Percentiles rank a stretch among this genome's conserved stretches.
These are phyloP conservation scores for Scutellaria baicalensis DNA, from an alignment of 257 asterid genomes.

Conservation along the genomic window DNA sequence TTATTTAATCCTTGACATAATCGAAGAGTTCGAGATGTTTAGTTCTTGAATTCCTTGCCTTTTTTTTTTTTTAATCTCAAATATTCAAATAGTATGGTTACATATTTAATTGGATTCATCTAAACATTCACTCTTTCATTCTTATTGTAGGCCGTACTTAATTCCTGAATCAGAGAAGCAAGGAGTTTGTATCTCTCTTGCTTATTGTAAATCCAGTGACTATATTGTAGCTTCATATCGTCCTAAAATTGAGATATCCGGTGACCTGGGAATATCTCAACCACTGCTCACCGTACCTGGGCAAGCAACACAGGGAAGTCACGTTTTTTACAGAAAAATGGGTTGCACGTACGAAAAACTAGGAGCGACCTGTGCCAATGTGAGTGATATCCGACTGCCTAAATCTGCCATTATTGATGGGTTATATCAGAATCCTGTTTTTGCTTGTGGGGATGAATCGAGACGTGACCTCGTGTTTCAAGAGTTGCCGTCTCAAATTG, in stretches of 20 bases:
- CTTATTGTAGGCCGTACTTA: constrained; percentile 46
- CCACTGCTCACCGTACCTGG: constrained; percentile 34
- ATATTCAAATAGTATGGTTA: neutral
- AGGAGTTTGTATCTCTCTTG: constrained; percentile 90
- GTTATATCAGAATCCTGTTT: constrained; percentile 30
- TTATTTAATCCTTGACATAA: neutral
- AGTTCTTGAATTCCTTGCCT: too few relatives aligned
- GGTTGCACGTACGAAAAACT: constrained; percentile 45
- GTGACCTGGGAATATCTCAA: constrained; percentile 38
- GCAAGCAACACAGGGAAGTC: constrained; percentile 54
- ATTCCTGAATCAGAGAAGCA: constrained; percentile 63
- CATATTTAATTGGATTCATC: neutral
- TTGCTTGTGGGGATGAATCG: constrained; percentile 65
- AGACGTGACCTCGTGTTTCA: constrained; percentile 52
- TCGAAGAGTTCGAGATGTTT: too few relatives aligned
- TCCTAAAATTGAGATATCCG: constrained; percentile 52
- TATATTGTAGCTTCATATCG: constrained; percentile 87
- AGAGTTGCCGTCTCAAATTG: constrained; percentile 52
- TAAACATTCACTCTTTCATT: neutral
- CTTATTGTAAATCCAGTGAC: constrained; percentile 42
- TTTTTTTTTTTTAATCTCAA: neutral
- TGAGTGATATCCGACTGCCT: constrained; percentile 59
- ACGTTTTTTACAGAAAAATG: constrained; percentile 45
- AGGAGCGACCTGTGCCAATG: constrained; percentile 46
- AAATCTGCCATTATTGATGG: constrained; percentile 64